Evolutionary conservation across 2,329 filamentous ascomycete genomes (phyloP).

Genomic region (Fusarium sp.): DNA sequence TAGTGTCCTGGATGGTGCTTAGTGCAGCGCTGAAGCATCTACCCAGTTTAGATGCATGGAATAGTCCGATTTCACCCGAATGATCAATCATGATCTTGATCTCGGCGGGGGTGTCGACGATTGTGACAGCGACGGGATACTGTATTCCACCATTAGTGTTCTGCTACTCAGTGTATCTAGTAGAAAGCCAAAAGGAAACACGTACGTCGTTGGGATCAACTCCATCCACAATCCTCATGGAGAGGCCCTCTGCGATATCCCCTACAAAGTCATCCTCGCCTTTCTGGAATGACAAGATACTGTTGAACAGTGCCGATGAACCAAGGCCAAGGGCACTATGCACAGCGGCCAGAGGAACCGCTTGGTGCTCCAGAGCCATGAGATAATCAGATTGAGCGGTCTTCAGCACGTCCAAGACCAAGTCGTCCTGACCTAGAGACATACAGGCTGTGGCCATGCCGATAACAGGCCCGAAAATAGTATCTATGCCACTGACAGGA

Average conservation of each 20-base stretch:
- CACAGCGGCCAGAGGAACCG: conserved; percentile 58
- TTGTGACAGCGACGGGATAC: neutral
- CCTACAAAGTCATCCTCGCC: neutral
- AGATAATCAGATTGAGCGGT: conserved; percentile 57
- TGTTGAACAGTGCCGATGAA: conserved; percentile 45
- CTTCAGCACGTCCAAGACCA: conserved; percentile 53
- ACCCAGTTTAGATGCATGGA: neutral
- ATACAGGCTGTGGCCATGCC: conserved; percentile 64
- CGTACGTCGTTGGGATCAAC: conserved; percentile 1
- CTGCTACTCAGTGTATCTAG: neutral
- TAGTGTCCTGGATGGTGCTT: neutral
- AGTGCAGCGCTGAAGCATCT: conserved; percentile 1
- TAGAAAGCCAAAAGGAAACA: neutral
- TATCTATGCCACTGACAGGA: conserved; percentile 57
- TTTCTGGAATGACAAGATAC: conserved; percentile 46
- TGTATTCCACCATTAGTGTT: neutral
- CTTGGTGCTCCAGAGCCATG: conserved; percentile 57
- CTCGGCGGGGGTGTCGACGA: neutral
- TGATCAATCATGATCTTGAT: conserved; percentile 7
- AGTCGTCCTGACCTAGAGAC: conserved; percentile 44
- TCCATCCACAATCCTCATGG: neutral
- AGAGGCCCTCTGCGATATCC: neutral
- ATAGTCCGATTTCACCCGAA: neutral
- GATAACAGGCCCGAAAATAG: conserved; percentile 61
- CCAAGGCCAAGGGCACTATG: conserved; percentile 47